Percentiles rank a stretch among this genome's conserved stretches.
These are phyloP conservation scores for Peziza echinospora DNA, from an alignment of 495 filamentous ascomycete genomes.

Conservation along the genomic window DNA sequence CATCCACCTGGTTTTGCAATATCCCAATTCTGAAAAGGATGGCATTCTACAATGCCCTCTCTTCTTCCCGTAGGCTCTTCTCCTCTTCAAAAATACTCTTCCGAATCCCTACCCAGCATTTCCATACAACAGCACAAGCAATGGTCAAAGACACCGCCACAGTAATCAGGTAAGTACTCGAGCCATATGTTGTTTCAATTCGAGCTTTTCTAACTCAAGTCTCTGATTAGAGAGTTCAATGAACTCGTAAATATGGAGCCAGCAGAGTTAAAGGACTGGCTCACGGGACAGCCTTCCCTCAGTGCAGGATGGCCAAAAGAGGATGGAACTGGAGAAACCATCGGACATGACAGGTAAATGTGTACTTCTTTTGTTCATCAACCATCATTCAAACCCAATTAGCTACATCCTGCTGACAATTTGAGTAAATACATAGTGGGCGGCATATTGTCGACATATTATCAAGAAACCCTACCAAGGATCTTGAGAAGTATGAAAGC, in stretches of 20 bases:
- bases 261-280: conserved; percentile 38
- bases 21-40: no score
- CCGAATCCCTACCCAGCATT: no score
- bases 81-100: no score
- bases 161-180: not conserved
- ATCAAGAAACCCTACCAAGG: conserved; percentile 35
- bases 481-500: conserved; percentile 30
- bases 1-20: no score
- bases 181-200: not conserved
- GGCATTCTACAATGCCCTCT: no score
- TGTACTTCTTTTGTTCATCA: not conserved
- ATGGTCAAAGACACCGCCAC: not conserved
- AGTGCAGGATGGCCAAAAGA: conserved; percentile 35
- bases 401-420: no score
- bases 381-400: no score
- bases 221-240: conserved; percentile 38
- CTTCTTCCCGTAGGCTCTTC: no score
- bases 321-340: conserved; percentile 37
- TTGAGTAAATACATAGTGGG: no score
- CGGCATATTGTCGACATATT: conserved; percentile 37
- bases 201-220: not conserved
- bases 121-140: no score
- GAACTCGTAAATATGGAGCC: conserved; percentile 46
- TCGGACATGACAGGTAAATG: conserved; percentile 39
- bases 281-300: conserved; percentile 31